Conservation (phyloP, 1,139 yeast species). For the Pichia sp. region DNA sequence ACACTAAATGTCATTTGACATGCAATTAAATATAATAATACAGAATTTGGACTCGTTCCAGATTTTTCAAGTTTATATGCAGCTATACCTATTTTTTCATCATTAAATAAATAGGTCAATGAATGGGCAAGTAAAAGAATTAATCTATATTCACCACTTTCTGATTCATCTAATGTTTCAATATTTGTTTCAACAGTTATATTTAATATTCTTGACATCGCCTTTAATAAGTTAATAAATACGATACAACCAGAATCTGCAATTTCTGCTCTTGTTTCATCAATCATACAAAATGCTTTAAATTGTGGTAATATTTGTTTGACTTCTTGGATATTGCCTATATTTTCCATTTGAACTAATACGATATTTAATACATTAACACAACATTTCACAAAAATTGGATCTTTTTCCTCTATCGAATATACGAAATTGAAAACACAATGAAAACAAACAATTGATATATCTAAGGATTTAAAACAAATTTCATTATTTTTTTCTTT, state of each 20-base stretch:
- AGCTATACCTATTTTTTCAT: slow-evolving; percentile 10
- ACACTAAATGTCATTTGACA: slow-evolving; percentile 10
- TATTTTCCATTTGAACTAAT: slow-evolving; percentile 2
- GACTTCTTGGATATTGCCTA: slow-evolving; percentile 16
- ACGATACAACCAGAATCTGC: slow-evolving; percentile 2
- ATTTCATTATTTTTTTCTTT: background rate
- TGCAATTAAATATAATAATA: slow-evolving; percentile 5
- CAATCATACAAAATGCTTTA: slow-evolving; percentile 4
- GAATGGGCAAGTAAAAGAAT: slow-evolving; percentile 6
- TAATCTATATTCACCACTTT: slow-evolving; percentile 2
- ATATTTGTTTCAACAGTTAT: slow-evolving; percentile 4
- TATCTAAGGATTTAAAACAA: slow-evolving; percentile 7
- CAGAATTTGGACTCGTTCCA: background rate
- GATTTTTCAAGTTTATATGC: slow-evolving; percentile 6
- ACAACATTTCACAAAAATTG: background rate
- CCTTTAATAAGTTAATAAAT: slow-evolving; percentile 4
- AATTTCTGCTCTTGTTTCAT: slow-evolving; percentile 1
- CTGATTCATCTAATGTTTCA: background rate
- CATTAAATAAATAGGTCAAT: slow-evolving; percentile 3
- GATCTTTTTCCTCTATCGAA: background rate
- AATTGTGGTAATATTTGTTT: slow-evolving; percentile 11
- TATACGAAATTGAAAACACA: slow-evolving; percentile 10
- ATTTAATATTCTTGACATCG: slow-evolving; percentile 3
- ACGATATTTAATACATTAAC: slow-evolving; percentile 6
- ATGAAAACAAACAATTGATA: slow-evolving; percentile 14